phyloP scores from a whole-genome alignment of 768 basidiomycete species.

The Neoboletus subvelutipes region DNA sequence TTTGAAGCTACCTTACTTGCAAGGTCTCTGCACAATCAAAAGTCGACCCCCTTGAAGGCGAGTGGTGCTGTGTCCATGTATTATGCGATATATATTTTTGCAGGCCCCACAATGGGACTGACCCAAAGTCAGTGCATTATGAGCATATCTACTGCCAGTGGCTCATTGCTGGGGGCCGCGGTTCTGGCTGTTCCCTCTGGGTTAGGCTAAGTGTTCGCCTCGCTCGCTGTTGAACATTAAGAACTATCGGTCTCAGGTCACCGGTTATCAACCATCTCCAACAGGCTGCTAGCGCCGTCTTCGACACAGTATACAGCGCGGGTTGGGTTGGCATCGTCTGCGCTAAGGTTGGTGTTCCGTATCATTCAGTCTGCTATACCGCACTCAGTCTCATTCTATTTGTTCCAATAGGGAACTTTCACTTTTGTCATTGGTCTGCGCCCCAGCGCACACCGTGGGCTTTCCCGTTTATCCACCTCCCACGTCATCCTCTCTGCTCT shows the following conservation, averaged over 20 bases:
- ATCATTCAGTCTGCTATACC: not conserved
- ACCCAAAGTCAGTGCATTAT: no score
- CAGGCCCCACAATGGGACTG: no score
- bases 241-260: not conserved
- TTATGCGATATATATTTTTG: no score
- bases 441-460: not conserved
- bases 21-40: no score
- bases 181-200: no score
- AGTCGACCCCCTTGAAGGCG: no score
- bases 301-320: not conserved
- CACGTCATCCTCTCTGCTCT: slow-evolving; percentile 38
- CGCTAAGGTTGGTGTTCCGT: not conserved
- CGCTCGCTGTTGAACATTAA: no score
- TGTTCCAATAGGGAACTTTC: not conserved
- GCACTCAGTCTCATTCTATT: not conserved
- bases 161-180: no score
- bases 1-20: no score
- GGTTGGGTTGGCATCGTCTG: not conserved
- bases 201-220: no score
- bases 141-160: no score
- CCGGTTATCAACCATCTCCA: not conserved
- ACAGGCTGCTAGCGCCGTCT: not conserved
- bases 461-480: slow-evolving; percentile 15
- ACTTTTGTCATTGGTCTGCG: not conserved
- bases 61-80: no score